Evolutionary conservation across 2,329 filamentous ascomycete genomes (phyloP), one percentile per base, ranked within the genome.

Genomic region (Nakataea oryzae): DNA sequence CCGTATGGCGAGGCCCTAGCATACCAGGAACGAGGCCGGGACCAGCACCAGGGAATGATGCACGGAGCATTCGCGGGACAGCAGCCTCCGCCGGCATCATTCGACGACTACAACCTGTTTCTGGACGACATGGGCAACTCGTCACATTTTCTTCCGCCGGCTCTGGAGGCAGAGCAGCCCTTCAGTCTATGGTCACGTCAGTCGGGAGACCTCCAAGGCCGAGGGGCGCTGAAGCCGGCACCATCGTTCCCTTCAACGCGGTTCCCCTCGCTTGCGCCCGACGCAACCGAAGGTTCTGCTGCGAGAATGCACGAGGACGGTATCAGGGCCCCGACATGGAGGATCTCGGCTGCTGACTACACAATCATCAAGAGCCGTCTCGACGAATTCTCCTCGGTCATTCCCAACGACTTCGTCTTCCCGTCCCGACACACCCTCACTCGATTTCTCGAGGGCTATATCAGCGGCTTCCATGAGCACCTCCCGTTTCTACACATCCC

Each of bases 341-440:
- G 74, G 63, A 81, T 85, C 50, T 84, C 81, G 24, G 77, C 77
- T 12, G 76, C 75, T 62, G 83, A 85, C 65, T 80, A 85, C 67
- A 78, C 75, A 5, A 73, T 78, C 13, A 84, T 87, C 62, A 81
- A 82, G 68, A 82, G 78, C 62, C 79, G 82, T n/a, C 72, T 88
- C 0, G 79, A 84, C 26, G 83, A 86, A 64, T 88, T 87, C 65
- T 82, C 83, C 0, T 76, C 79, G 0, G 81, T 86, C 5, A 71
- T 88, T 27, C 83, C 86, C 0, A 76, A 74, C 61, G 84, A 85
- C 66, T 90, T 90, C 66, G 79, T 84, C 3, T 82, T 90, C 59
- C 87, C 88, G 1, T 89, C 87, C 5, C 81, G 87, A 3, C 81
- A 89, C 66, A 88, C 88, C 0, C 71, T 90, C 30, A 86, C 85